Base-by-base conservation (phyloP, 1,284 basidiomycete species). In the Polyporus tsugae region DNA sequence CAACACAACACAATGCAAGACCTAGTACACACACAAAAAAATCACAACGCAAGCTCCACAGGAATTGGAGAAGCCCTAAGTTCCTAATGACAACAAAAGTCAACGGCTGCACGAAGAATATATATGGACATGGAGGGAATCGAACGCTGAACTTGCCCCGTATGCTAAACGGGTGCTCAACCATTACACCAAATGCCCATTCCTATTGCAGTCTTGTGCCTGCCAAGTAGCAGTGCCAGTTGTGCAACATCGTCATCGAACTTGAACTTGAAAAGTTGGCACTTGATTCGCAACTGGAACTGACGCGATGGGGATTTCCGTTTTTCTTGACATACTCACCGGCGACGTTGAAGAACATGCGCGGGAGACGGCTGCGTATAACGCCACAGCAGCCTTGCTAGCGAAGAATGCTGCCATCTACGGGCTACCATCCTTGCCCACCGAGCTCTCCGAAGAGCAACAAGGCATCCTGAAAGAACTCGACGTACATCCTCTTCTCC, bases 381-480 rank as follows among this genome's bases (percentile, higher is more conserved):
- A 79, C 19, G 72, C 75, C 1, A 81, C 82, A 4, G 64, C 65
- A 29, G 69, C 75, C 15, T 72, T 83, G 4, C 77, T 86, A 13
- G 66, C 74, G 2, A 82, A 78, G 69, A 81, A 84, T 60, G 79
- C 82, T 25, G 60, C 75, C 1, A 81, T 82, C 39, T 85, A 85
- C 62, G 80, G 79, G 13, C 76, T 86, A 1, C 81, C 82, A 25
- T 68, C 78, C 0, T 72, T 75, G 36, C 81, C 81, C 6, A 75
- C 80, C 22, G 78, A 81, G 13, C 77, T 85, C 10, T 74, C 79
- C 29, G 80, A 81, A 53, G 85, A 84, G 72, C 82, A 85, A 61
- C 79, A 77, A 69, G 80, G 81, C 13, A 83, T 83, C 62, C 68
- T 86, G 46, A 75, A 74, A 65, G 82, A 82, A 63, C 76, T 85